phyloP scores from a whole-genome alignment of 139 green algal genomes.

The Tetradesmus lagerheimii region DNA sequence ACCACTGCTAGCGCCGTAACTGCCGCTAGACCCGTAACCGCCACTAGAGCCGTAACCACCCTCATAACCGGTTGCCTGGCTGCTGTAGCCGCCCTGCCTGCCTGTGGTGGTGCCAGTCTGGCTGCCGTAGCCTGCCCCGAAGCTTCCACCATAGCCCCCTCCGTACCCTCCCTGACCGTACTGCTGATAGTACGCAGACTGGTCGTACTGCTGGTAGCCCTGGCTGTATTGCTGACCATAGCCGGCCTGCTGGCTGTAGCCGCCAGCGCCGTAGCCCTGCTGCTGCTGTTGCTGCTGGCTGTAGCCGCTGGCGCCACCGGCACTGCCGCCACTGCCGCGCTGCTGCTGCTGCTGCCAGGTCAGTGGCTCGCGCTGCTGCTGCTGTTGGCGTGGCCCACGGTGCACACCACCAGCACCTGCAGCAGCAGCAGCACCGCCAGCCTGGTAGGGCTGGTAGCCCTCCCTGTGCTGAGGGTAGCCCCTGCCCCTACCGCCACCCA shows the following conservation, averaged over 20 bases:
- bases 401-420: not conserved
- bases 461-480: not conserved
- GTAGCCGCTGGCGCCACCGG: not conserved
- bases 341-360: conserved; percentile 41
- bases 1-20: not conserved
- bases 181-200: not conserved
- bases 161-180: not conserved
- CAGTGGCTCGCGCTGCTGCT: conserved; percentile 29
- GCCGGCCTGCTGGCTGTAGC: conserved; percentile 4
- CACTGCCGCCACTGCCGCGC: not conserved
- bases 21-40: not conserved
- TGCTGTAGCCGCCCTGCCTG: conserved; percentile 12
- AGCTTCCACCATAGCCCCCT: not conserved
- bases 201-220: conserved; percentile 1
- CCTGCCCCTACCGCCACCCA: conserved; percentile 16
- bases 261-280: not conserved
- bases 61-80: not conserved
- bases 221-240: conserved; percentile 15
- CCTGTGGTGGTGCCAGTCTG: not conserved
- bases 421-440: not conserved
- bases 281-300: not conserved
- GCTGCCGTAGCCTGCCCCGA: not conserved
- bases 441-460: conserved; percentile 10
- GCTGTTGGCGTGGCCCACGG: not conserved
- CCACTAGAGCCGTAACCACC: not conserved